Conservation (phyloP, 192 early-diverging fungal genomes). For the Coemansia sp. region DNA sequence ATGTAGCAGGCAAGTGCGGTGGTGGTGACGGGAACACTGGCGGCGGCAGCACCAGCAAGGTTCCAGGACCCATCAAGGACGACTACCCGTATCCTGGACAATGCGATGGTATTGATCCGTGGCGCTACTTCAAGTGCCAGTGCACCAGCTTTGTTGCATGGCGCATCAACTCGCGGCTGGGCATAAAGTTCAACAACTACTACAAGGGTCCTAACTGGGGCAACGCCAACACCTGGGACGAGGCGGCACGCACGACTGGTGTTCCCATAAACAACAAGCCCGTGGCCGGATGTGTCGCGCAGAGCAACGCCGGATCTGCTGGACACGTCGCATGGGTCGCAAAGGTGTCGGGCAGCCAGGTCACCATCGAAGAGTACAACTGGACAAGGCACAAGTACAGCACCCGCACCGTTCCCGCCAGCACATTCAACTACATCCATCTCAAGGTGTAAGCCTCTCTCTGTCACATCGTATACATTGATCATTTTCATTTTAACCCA, state of each 20-base stretch:
- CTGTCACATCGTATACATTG: background rate
- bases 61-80: conserved; percentile 38
- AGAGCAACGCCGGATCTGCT: conserved; percentile 26
- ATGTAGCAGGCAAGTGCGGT: conserved; percentile 8
- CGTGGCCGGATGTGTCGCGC: conserved; percentile 20
- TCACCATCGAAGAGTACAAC: conserved; percentile 55
- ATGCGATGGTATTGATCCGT: conserved; percentile 27
- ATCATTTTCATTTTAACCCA: background rate
- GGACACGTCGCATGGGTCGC: conserved; percentile 50
- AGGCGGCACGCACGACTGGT: conserved; percentile 11
- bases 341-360: conserved; percentile 42
- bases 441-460: conserved; percentile 15
- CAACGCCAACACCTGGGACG: conserved; percentile 8
- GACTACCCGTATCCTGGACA: conserved; percentile 44
- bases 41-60: background rate
- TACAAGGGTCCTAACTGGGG: conserved; percentile 29
- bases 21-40: conserved; percentile 8
- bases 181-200: conserved; percentile 43
- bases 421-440: conserved; percentile 43
- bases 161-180: conserved; percentile 51
- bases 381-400: conserved; percentile 17
- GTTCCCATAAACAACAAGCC: conserved; percentile 31
- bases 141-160: conserved; percentile 50
- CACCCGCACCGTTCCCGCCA: conserved; percentile 37
- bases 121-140: conserved; percentile 48